Evolutionary conservation across 495 filamentous ascomycete species (phyloP).

Genomic region (Thozetella sp.): DNA sequence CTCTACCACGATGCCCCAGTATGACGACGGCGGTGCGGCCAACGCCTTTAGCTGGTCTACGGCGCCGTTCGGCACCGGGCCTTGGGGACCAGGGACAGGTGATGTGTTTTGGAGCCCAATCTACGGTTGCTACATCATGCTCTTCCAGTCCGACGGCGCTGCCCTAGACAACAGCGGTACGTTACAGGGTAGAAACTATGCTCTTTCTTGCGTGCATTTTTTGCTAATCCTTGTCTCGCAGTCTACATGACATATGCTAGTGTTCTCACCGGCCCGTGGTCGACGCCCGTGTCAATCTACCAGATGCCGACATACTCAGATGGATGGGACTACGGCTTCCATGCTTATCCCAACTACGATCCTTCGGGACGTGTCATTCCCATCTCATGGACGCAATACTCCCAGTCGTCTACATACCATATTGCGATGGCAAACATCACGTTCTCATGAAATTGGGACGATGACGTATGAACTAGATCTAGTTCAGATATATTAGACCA

Average conservation of each 20-base stretch:
- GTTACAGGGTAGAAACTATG: too few relatives aligned
- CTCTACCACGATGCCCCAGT: background rate
- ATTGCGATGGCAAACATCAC: background rate
- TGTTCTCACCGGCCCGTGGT: background rate
- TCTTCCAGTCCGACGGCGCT: background rate
- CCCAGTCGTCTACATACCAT: background rate
- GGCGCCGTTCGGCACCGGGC: background rate
- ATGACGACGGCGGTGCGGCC: background rate
- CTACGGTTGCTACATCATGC: background rate
- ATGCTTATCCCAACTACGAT: slow-evolving; percentile 2
- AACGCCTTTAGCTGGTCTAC: background rate
- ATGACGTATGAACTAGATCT: too few relatives aligned
- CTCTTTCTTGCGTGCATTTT: background rate
- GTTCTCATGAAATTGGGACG: background rate
- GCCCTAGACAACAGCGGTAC: background rate
- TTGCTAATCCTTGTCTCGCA: background rate
- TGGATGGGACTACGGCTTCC: background rate
- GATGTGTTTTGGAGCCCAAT: background rate
- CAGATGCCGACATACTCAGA: background rate
- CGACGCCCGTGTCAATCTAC: background rate
- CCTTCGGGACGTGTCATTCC: background rate
- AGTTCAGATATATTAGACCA: too few relatives aligned
- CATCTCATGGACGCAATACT: background rate
- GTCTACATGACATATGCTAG: background rate
- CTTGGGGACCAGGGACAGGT: background rate